These are phyloP conservation scores for Chromera velia DNA, from an alignment of 73 alveolate genomes.

Conservation along the genomic window DNA sequence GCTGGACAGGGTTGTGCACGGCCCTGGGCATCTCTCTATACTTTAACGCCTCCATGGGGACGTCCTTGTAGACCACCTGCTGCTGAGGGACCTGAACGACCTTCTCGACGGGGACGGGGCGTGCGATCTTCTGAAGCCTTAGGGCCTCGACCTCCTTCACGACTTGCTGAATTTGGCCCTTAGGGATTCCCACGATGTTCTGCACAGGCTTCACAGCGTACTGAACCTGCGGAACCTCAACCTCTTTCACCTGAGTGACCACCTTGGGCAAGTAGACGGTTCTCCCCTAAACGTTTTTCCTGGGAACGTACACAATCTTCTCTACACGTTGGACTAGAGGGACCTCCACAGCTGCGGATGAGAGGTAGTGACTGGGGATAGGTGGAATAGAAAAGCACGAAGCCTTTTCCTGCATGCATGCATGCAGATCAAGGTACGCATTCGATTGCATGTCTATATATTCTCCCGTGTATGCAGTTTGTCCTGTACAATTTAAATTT, in stretches of 20 bases:
- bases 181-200: neutral
- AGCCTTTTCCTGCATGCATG: too few relatives aligned
- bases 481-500: too few relatives aligned
- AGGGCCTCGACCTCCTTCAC: neutral
- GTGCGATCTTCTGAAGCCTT: neutral
- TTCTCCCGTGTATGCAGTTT: too few relatives aligned
- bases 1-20: too few relatives aligned
- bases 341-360: neutral
- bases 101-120: neutral
- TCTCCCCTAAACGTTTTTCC: neutral
- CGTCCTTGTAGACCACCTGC: neutral
- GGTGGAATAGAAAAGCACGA: too few relatives aligned
- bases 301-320: neutral
- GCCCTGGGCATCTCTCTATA: neutral
- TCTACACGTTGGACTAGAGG: neutral
- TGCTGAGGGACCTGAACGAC: neutral
- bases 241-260: neutral
- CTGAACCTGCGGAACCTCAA: neutral
- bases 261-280: neutral
- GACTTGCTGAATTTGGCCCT: neutral
- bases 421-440: too few relatives aligned
- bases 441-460: too few relatives aligned
- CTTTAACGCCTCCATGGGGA: neutral
- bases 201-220: neutral
- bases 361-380: too few relatives aligned